Evolutionary conservation across 208 protist genomes (phyloP).

Genomic region (Wallacemonas sp.): DNA sequence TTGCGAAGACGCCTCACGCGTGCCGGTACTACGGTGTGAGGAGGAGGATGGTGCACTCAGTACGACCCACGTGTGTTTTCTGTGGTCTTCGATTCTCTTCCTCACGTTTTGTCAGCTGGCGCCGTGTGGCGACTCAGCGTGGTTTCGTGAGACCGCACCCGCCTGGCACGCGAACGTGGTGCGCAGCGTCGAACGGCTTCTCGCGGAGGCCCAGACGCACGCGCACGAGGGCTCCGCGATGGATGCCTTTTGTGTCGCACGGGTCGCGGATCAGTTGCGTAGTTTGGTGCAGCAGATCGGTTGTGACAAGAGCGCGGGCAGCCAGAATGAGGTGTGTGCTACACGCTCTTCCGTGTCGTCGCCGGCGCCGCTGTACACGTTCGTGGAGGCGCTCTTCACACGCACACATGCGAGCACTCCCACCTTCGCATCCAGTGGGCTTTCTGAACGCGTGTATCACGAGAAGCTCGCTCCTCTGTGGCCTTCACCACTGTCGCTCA

Average conservation of each 20-base stretch:
- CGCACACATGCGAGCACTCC: too few species aligned
- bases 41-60: neutral
- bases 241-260: too few species aligned
- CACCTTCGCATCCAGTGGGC: too few species aligned
- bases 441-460: neutral
- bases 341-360: too few species aligned
- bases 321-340: too few species aligned
- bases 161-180: neutral
- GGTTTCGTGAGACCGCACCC: neutral
- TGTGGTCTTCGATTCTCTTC: slow-evolving; percentile 13
- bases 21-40: too few species aligned
- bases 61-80: slow-evolving; percentile 2
- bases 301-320: too few species aligned
- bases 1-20: too few species aligned
- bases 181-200: neutral
- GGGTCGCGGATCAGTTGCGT: too few species aligned
- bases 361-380: too few species aligned
- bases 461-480: neutral
- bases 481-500: neutral
- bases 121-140: neutral
- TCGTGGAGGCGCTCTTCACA: too few species aligned
- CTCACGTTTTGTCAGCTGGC: neutral
- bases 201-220: neutral
- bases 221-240: neutral
- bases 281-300: too few species aligned